phyloP scores from a whole-genome alignment of 352 stramenopile species.

The Globisporangium ultimum region DNA sequence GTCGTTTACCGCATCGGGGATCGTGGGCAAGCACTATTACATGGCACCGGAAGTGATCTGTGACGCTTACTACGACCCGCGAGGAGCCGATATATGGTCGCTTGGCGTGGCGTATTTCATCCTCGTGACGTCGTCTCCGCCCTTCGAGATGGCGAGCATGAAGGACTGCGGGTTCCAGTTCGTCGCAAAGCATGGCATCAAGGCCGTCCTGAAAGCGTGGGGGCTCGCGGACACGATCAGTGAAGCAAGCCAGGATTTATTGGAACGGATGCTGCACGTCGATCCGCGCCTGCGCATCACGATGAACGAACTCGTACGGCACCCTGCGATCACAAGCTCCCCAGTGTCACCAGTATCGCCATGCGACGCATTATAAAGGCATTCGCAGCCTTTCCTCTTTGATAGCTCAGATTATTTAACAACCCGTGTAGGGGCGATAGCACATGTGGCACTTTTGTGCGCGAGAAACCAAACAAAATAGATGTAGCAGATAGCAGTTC shows the following conservation, averaged over 20 bases:
- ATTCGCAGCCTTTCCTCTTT: too few relatives aligned
- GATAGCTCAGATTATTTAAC: too few relatives aligned
- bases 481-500: too few relatives aligned
- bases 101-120: slow-evolving; percentile 93
- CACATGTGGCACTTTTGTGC: too few relatives aligned
- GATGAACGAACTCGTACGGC: slow-evolving; percentile 55
- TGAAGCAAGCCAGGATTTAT: slow-evolving; percentile 55
- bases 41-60: slow-evolving; percentile 95
- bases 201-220: slow-evolving; percentile 73
- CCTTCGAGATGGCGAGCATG: slow-evolving; percentile 85
- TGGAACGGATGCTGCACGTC: slow-evolving; percentile 71
- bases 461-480: too few relatives aligned
- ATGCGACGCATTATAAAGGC: slow-evolving; percentile 4
- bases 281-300: slow-evolving; percentile 55
- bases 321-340: slow-evolving; percentile 42
- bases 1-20: slow-evolving; percentile 52
- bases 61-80: slow-evolving; percentile 88
- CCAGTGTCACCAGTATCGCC: slow-evolving; percentile 10
- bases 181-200: slow-evolving; percentile 69
- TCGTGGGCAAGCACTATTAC: slow-evolving; percentile 94
- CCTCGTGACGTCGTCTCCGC: slow-evolving; percentile 90
- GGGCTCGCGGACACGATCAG: slow-evolving; percentile 37
- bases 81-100: slow-evolving; percentile 92
- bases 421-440: too few relatives aligned
- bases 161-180: slow-evolving; percentile 88